A percentile compares a stretch with the other conserved stretches of the same genome.
Evolutionary conservation across 225 moss, liverwort and hornwort genomes (phyloP).

Genomic region (Pleurozium schreberi): DNA sequence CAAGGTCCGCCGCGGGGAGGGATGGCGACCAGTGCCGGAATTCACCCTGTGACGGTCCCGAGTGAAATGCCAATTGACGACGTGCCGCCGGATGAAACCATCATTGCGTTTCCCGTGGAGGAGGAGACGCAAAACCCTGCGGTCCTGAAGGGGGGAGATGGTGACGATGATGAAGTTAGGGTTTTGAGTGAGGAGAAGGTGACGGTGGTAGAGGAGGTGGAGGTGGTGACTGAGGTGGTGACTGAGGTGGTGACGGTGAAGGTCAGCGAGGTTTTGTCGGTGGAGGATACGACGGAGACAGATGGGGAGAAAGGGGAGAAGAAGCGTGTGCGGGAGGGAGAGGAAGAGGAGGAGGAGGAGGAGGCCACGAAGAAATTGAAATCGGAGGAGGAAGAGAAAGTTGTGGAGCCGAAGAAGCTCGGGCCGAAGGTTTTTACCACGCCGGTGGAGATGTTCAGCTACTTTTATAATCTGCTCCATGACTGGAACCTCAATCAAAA

Average conservation of each 20-base stretch:
- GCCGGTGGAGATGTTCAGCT: conserved; percentile 74
- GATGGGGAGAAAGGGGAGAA: neutral
- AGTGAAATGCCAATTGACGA: conserved; percentile 27
- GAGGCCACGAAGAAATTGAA: conserved; percentile 17
- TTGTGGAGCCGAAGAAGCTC: conserved; percentile 36
- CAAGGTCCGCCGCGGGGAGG: conserved; percentile 11
- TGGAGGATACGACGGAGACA: neutral
- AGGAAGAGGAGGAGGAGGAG: conserved; percentile 5
- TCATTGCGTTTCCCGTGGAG: neutral
- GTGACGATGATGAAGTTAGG: neutral
- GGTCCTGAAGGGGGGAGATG: neutral
- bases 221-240: conserved; percentile 3
- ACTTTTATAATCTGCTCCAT: conserved; percentile 85
- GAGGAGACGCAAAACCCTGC: neutral
- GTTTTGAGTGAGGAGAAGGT: neutral
- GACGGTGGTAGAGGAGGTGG: conserved; percentile 4
- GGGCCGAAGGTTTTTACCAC: conserved; percentile 71
- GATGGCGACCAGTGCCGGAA: conserved; percentile 10
- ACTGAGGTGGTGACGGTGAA: neutral
- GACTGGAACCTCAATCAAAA: conserved; percentile 62
- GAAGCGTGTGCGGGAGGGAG: neutral
- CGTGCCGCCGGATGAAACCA: conserved; percentile 38
- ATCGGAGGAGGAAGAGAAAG: conserved; percentile 12
- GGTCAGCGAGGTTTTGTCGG: neutral
- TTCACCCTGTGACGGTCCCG: conserved; percentile 14